phyloP scores from a whole-genome alignment of 108 stramenopile species.

The Cyclotella sp. region DNA sequence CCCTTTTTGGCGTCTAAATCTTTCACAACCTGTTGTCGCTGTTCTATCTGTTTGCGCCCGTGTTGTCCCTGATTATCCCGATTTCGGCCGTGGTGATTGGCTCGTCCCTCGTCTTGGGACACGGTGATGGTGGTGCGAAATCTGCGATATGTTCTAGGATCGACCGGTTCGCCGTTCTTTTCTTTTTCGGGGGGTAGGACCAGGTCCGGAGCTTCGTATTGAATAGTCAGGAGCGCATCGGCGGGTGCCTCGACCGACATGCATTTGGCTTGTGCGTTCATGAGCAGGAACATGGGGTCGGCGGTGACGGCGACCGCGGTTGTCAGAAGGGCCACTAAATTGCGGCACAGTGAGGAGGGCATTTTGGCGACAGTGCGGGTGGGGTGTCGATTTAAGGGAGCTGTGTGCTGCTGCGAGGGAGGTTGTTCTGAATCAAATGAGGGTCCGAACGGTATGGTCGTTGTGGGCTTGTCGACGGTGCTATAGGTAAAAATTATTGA shows the following conservation, averaged over 20 bases:
- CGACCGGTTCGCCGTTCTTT: slow-evolving; percentile 35
- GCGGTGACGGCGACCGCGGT: slow-evolving; percentile 31
- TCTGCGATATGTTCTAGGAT: slow-evolving; percentile 40
- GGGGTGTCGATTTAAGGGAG: background rate
- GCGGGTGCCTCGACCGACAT: slow-evolving; percentile 58
- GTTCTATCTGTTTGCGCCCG: slow-evolving; percentile 11
- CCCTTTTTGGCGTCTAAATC: slow-evolving; percentile 53
- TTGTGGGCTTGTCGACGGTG: too few relatives aligned
- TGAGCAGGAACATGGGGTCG: slow-evolving; percentile 54
- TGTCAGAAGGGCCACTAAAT: slow-evolving; percentile 8
- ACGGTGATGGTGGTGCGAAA: slow-evolving; percentile 45
- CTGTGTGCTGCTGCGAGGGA: too few relatives aligned
- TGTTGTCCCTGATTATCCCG: slow-evolving; percentile 6
- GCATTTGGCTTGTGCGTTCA: slow-evolving; percentile 58
- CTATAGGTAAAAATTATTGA: too few relatives aligned
- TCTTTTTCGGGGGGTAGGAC: slow-evolving; percentile 36
- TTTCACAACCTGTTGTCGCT: slow-evolving; percentile 21
- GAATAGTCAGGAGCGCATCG: slow-evolving; percentile 55
- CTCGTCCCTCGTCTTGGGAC: slow-evolving; percentile 30
- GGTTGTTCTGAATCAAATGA: too few relatives aligned
- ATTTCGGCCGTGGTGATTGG: slow-evolving; percentile 40
- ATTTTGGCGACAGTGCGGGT: slow-evolving; percentile 8
- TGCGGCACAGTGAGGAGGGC: slow-evolving; percentile 4
- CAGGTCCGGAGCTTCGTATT: slow-evolving; percentile 67
- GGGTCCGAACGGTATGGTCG: too few relatives aligned